Percentiles rank a stretch among this genome's conserved stretches.
phyloP scores from a whole-genome alignment of 345 rosid genomes.

The Nephelium lappaceum region DNA sequence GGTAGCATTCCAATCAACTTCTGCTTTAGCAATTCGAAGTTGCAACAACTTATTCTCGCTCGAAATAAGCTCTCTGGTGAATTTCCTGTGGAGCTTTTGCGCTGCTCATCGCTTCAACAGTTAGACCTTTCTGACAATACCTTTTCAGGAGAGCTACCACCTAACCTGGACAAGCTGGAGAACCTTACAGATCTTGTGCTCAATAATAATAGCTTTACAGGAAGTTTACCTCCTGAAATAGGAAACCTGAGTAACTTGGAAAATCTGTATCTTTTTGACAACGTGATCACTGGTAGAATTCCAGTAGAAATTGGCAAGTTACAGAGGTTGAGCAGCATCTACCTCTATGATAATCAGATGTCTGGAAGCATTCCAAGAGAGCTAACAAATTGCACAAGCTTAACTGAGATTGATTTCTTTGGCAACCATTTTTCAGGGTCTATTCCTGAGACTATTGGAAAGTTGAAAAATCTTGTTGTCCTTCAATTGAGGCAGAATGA shows the following conservation, averaged over 20 bases:
- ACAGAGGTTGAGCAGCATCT: conserved; percentile 47
- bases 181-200: conserved; percentile 47
- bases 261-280: conserved; percentile 57
- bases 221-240: conserved; percentile 52
- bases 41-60: conserved; percentile 53
- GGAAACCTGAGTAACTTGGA: conserved; percentile 68
- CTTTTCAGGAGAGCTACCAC: conserved; percentile 59
- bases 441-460: conserved; percentile 73
- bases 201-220: conserved; percentile 54
- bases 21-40: conserved; percentile 52
- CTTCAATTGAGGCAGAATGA: conserved; percentile 90
- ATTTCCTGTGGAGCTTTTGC: conserved; percentile 61
- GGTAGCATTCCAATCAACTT: conserved; percentile 58
- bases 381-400: conserved; percentile 71
- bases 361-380: conserved; percentile 72
- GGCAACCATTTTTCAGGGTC: conserved; percentile 73
- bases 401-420: conserved; percentile 63
- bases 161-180: conserved; percentile 52
- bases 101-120: conserved; percentile 57
- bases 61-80: conserved; percentile 60
- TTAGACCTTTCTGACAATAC: conserved; percentile 67
- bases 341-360: conserved; percentile 75
- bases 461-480: conserved; percentile 57
- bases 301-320: conserved; percentile 71
- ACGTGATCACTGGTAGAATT: conserved; percentile 63